phyloP scores from a whole-genome alignment of 768 basidiomycete genomes.

The Russula virescens region DNA sequence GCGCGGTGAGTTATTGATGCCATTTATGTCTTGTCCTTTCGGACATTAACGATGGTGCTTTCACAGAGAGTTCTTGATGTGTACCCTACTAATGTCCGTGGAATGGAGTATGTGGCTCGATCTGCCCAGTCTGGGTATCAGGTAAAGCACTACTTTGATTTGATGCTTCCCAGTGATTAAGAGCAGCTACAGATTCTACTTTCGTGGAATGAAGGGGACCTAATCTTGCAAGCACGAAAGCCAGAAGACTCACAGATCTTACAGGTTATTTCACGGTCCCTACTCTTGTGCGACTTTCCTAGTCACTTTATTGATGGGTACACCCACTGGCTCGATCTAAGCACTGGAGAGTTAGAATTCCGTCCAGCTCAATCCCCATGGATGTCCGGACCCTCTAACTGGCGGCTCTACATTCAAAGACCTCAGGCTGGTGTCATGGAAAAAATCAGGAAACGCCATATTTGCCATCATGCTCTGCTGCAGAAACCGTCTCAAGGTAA shows the following conservation, averaged over 20 bases:
- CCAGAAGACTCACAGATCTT: constrained; percentile 1
- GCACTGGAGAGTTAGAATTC: constrained; percentile 29
- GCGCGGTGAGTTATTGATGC: constrained; percentile 23
- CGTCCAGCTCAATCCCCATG: constrained; percentile 31
- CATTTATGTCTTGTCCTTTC: background rate
- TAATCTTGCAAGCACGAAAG: background rate
- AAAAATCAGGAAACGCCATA: too few species aligned
- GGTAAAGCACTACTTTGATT: background rate
- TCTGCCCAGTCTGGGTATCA: constrained; percentile 5
- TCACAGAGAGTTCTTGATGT: constrained; percentile 12
- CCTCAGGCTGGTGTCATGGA: too few species aligned
- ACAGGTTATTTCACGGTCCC: constrained; percentile 33
- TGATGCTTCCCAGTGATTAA: background rate
- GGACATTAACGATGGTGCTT: background rate
- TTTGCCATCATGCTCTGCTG: too few species aligned
- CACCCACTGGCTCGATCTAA: constrained; percentile 34
- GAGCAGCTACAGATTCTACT: background rate
- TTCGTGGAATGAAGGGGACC: background rate
- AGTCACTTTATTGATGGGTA: constrained; percentile 29
- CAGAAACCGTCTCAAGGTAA: too few species aligned
- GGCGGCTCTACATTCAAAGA: constrained; percentile 16
- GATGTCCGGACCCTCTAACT: constrained; percentile 29
- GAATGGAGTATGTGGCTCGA: constrained; percentile 12
- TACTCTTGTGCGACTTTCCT: constrained; percentile 32
- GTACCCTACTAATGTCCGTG: background rate